Evolutionary conservation across 345 rosid species (phyloP), one percentile per base, ranked within the genome.

Genomic region (Corymbia maculata): DNA sequence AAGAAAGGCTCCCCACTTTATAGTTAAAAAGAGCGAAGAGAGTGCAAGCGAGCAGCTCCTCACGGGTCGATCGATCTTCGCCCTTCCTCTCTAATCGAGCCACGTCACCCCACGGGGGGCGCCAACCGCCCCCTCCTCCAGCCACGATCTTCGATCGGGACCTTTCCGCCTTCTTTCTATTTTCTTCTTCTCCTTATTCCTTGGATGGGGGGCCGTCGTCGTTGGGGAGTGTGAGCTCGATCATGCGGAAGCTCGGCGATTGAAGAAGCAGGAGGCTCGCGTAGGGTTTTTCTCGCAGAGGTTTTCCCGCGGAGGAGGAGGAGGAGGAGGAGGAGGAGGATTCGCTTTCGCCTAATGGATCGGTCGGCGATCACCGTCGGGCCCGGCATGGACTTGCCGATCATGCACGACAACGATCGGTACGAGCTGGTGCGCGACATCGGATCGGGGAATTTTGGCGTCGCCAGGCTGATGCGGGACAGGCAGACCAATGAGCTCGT

Each of bases 381-480:
- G 61, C 96, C 98, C 3, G 98, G 96, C 4, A 97, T 96, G 98
- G 98, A 98, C 91, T 1, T 98, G 93, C 97, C 97, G 89, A 96
- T 96, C 88, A 93, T 94, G 97, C 98, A 96, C 88, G 96, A 96
- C 79, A 95, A 93, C 86, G 98, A 95, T 87, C 93, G 97, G 47
- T 96, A 96, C 88, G 98, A 96, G 93, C 95, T 96, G 49, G 95
- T 96, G 80, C 89, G 88, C 45, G 97, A 95, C 92, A 96, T 96
- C 50, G 98, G 98, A 88, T 93, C 98, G 1, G 97, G 98, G 88
- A 96, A 96, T 90, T 96, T 96, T 44, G 98, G 97, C 30, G 93
- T 96, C 10, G 98, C 98, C 6, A 92, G 96, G 93, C 88, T 96
- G 93, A 95, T 94, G 98, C 94, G 96, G 89, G 98, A 96, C 52